These are phyloP conservation scores for Actinomucor elegans DNA, from an alignment of 371 early-diverging fungal genomes.

Conservation along the genomic window DNA sequence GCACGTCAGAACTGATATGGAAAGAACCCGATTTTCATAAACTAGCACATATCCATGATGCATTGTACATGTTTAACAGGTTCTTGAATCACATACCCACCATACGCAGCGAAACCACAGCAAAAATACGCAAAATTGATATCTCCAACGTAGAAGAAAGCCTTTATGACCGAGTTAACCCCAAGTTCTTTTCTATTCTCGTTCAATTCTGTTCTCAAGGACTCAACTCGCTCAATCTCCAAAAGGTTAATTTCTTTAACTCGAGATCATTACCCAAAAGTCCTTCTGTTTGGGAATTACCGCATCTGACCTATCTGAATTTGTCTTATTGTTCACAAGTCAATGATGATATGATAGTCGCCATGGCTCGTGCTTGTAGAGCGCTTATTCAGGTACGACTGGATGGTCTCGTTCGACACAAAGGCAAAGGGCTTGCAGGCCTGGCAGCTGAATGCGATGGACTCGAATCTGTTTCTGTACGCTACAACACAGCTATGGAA, in stretches of 20 bases:
- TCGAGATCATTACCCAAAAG: conserved; percentile 5
- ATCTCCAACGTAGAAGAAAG: conserved; percentile 26
- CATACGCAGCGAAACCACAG: not conserved
- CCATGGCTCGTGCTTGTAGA: conserved; percentile 26
- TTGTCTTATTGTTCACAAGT: conserved; percentile 31
- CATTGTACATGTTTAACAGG: conserved; percentile 24
- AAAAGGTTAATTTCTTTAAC: conserved; percentile 17
- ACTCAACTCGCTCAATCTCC: conserved; percentile 19
- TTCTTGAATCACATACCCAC: conserved; percentile 25
- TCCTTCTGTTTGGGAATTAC: conserved; percentile 6
- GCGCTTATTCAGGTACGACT: conserved; percentile 13
- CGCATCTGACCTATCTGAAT: conserved; percentile 18
- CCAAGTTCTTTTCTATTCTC: conserved; percentile 25
- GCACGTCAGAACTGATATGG: not conserved
- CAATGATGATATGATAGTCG: conserved; percentile 29
- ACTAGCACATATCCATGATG: conserved; percentile 14
- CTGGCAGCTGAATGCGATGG: conserved; percentile 30
- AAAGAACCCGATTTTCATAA: conserved; percentile 6
- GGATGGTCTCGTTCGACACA: conserved; percentile 18
- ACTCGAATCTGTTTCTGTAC: conserved; percentile 19
- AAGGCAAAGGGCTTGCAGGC: conserved; percentile 27
- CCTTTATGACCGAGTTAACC: conserved; percentile 29
- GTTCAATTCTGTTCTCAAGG: conserved; percentile 9
- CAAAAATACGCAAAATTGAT: conserved; percentile 17
- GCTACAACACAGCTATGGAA: conserved; percentile 17